These are phyloP conservation scores for Parietichytrium sp. DNA, from an alignment of 108 stramenopile genomes.

Conservation along the genomic window DNA sequence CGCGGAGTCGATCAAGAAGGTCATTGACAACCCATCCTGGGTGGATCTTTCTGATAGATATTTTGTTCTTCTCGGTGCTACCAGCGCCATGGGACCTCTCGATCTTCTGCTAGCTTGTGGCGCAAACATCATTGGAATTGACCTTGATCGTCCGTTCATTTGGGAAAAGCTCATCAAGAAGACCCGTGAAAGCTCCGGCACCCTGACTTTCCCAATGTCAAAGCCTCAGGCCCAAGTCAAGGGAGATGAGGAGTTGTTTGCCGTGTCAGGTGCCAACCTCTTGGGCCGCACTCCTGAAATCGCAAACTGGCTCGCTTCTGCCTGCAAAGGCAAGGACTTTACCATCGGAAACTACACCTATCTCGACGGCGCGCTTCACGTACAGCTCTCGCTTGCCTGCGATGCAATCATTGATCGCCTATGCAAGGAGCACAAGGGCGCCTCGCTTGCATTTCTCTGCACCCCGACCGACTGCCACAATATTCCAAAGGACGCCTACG, in stretches of 20 bases:
- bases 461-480: slow-evolving; percentile 97
- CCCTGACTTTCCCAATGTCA: slow-evolving; percentile 88
- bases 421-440: slow-evolving; percentile 57
- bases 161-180: slow-evolving; percentile 82
- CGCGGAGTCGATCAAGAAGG: slow-evolving; percentile 81
- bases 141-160: slow-evolving; percentile 83
- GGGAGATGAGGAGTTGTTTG: slow-evolving; percentile 71
- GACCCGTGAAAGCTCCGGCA: slow-evolving; percentile 77
- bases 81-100: slow-evolving; percentile 96
- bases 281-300: slow-evolving; percentile 89
- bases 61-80: slow-evolving; percentile 94
- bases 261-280: slow-evolving; percentile 81
- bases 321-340: slow-evolving; percentile 76
- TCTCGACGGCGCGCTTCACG: slow-evolving; percentile 90
- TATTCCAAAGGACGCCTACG: slow-evolving; percentile 81
- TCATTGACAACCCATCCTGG: slow-evolving; percentile 76
- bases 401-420: slow-evolving; percentile 65
- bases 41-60: slow-evolving; percentile 78
- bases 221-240: slow-evolving; percentile 53
- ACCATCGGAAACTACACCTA: slow-evolving; percentile 91
- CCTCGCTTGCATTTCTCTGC: slow-evolving; percentile 89
- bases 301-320: slow-evolving; percentile 83
- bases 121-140: slow-evolving; percentile 90
- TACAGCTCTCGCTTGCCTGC: slow-evolving; percentile 91
- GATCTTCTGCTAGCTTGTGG: slow-evolving; percentile 83